Evolutionary conservation across 192 early-diverging fungal genomes (phyloP), one percentile per base, ranked within the genome.

Genomic region (Coemansia sp.): DNA sequence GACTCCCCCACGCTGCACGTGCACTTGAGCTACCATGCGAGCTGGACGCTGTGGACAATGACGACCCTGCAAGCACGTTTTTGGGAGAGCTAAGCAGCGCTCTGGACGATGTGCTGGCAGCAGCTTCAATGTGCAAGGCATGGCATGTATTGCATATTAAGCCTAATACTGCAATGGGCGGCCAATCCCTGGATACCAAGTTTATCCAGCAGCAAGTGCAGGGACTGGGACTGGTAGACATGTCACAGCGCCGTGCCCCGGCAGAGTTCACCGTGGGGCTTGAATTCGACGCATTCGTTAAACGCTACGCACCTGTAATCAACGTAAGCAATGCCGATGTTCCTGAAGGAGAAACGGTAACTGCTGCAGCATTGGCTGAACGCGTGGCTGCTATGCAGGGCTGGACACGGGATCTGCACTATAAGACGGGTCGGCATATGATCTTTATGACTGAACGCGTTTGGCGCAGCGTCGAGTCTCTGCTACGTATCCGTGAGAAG

Each of bases 141-240:
- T 98, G 93, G 90, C 80, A 88, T 31, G 80, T 96, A 7, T 76
- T 90, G 53, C 94, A 94, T 76, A 72, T 95, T 15, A 69, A 84
- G 23, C 85, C 91, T 6, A 86, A 89, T 52, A 83, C 85, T 58
- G 72, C 65, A 0, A 47, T 40, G 21, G 41, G 18, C 4, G 51
- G 20, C 23, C 26, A 60, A 8, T 79, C 81, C 15, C 50, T 65
- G 5, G 91, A 93, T 61, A 48, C 53, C 8, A 80, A 78, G 50
- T 79, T 79, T 35, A 79, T 97, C 39, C 80, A 72, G 33, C 60
- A 81, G 9, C 92, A 95, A 67, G 65, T 96, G 6, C 68, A 82
- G 6, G 79, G 82, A 11, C 76, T 88, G 46, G 82, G 84, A 5
- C 66, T 95, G n/a, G 80, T 82, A 14, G 86, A 92, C 51, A 77